Base-by-base conservation (phyloP, 768 basidiomycete species). In the Mycena vitilis region DNA sequence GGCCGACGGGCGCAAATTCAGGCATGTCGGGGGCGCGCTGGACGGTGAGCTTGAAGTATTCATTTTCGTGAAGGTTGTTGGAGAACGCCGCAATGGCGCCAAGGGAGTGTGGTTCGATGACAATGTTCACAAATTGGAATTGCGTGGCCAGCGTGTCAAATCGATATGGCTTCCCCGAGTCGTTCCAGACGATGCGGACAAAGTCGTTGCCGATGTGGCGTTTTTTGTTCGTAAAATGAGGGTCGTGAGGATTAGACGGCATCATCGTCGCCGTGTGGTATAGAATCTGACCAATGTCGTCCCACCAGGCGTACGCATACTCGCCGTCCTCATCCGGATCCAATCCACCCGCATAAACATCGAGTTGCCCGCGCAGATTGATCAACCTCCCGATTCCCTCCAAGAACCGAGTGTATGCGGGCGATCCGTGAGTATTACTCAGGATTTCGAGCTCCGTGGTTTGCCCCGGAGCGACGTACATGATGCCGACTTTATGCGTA, bases 301-400 rank as follows among this genome's bases (percentile, higher is more conserved):
- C 96, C 95, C 96, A 98, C 96, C 97, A 99, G 0, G 96, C 95
- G 76, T 99, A 99, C 0, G 97, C 95, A 75, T 96, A 98, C 78
- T 96, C 93, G 16, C 98, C 98, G 75, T 99, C 96, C 74, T 93
- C 89, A 68, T 95, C 94, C 10, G 95, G 89, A 75, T 95, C 92
- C 30, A 99, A 85, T 5, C 95, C 95, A 10, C 96, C 98, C 3
- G 93, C 93, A 77, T 96, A 98, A 20, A 99, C 90, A 75, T 97
- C 96, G 12, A 92, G 85, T 78, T 97, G 95, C 12, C 94, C 95
- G 20, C 95, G 90, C 22, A 98, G 83, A 71, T 93, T 89, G 77
- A 98, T 94, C 64, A 99, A 84, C 55, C 92, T 83, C 1, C 97
- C 98, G 16, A 99, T 85, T 6, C 95, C 92, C 72, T 94, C 91